These are phyloP conservation scores for Podospora bellae-mahoneyi DNA, from an alignment of 495 filamentous ascomycete genomes.

Conservation along the genomic window DNA sequence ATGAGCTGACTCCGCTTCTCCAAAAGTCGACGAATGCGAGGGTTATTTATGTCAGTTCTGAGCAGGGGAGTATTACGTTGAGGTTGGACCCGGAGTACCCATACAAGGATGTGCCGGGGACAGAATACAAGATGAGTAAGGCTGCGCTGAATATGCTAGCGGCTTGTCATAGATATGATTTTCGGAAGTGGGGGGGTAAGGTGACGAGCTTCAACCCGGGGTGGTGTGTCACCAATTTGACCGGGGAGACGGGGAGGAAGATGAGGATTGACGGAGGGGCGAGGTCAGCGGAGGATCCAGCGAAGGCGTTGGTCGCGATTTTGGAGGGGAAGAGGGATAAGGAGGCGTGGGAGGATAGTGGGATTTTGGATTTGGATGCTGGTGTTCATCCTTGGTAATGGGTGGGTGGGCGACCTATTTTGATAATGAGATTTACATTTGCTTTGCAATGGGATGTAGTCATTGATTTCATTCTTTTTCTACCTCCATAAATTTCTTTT, in stretches of 20 bases:
- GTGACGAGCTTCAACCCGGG: constrained; percentile 54
- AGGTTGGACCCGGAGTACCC: constrained; percentile 26
- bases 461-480: too few relatives aligned
- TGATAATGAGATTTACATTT: too few relatives aligned
- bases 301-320: constrained; percentile 36
- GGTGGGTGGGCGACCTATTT: too few relatives aligned
- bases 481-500: too few relatives aligned
- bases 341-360: constrained; percentile 35
- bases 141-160: constrained; percentile 62
- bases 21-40: constrained; percentile 40
- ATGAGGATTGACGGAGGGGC: constrained; percentile 32
- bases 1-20: constrained; percentile 45
- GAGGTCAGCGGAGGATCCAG: constrained; percentile 37
- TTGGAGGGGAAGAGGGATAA: constrained; percentile 43
- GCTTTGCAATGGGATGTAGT: too few relatives aligned
- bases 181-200: constrained; percentile 54
- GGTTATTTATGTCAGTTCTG: constrained; percentile 46
- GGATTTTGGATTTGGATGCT: constrained; percentile 36
- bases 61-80: constrained; percentile 30
- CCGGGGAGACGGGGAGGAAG: constrained; percentile 32
- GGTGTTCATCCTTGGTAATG: constrained; percentile 40
- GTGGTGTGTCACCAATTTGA: constrained; percentile 49
- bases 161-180: constrained; percentile 48
- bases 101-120: constrained; percentile 25
- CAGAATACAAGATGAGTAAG: constrained; percentile 54